A percentile compares a stretch with the other conserved stretches of the same genome.
Conservation (phyloP, 306 rosid species). For the Castanea crenata region DNA sequence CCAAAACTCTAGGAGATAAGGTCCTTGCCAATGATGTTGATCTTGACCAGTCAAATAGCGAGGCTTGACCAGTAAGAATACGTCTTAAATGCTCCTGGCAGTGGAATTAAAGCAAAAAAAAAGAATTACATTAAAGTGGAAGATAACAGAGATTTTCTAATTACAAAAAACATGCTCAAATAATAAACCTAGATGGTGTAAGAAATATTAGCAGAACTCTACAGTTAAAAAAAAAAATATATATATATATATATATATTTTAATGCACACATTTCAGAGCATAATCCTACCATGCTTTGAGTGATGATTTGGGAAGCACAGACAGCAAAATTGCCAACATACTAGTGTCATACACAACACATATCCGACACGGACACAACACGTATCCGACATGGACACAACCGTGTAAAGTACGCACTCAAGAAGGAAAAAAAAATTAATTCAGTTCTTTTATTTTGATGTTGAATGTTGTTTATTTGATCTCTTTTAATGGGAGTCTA, state of each 20-base stretch:
- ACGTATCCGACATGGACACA: too few species aligned
- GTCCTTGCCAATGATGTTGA: conserved; percentile 91
- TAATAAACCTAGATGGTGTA: background rate
- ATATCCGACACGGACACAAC: too few species aligned
- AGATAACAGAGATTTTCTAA: conserved; percentile 8
- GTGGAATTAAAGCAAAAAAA: conserved; percentile 17
- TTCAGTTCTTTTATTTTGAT: too few species aligned
- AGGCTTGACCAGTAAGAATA: conserved; percentile 97
- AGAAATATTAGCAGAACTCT: conserved; percentile 9
- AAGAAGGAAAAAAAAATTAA: too few species aligned
- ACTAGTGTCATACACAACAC: too few species aligned
- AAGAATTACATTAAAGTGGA: conserved; percentile 17
- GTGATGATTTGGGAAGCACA: too few species aligned
- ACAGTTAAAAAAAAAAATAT: background rate
- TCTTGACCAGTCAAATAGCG: conserved; percentile 91
- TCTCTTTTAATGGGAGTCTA: too few species aligned
- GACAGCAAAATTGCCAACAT: too few species aligned
- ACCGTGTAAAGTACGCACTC: too few species aligned
- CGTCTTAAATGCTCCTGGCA: conserved; percentile 88
- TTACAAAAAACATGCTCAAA: conserved; percentile 13
- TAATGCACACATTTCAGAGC: background rate
- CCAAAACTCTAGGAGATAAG: conserved; percentile 92
- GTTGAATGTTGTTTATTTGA: too few species aligned
- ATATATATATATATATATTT: background rate
- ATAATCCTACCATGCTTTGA: background rate